These are phyloP conservation scores for Rutidosis leptorrhynchoides DNA, from an alignment of 129 eudicot species.

Conservation along the genomic window DNA sequence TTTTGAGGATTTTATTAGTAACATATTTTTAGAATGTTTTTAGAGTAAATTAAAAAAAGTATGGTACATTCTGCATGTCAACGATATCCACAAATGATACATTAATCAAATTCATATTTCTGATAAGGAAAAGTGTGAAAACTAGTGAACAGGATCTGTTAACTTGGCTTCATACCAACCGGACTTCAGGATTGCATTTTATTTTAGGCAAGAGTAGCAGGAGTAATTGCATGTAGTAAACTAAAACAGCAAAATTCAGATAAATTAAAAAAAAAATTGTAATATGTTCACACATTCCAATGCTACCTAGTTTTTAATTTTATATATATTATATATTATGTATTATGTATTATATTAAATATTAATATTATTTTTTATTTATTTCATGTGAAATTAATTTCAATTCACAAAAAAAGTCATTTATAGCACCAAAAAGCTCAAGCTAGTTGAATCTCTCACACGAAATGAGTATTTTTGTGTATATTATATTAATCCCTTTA, in stretches of 20 bases:
- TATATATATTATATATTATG: too few relatives aligned
- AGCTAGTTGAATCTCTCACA: background rate
- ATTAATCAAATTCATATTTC: too few relatives aligned
- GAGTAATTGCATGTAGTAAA: constrained; percentile 29
- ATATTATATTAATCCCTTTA: too few relatives aligned
- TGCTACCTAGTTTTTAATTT: background rate
- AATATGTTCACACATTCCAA: constrained; percentile 43
- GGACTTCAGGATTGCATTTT: background rate
- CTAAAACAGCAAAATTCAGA: too few relatives aligned
- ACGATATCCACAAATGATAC: too few relatives aligned
- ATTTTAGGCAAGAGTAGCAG: constrained; percentile 23
- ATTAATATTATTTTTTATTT: background rate
- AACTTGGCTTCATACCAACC: constrained; percentile 1
- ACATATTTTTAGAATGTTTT: too few relatives aligned
- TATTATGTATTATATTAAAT: too few relatives aligned
- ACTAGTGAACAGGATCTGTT: background rate
- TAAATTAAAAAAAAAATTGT: constrained; percentile 4
- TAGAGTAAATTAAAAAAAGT: too few relatives aligned
- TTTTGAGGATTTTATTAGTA: too few relatives aligned
- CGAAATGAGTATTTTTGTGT: background rate
- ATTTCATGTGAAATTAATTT: background rate
- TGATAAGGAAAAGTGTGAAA: background rate
- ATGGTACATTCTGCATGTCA: too few relatives aligned
- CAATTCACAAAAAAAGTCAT: background rate
- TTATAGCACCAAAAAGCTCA: background rate